phyloP scores from a whole-genome alignment of 176 grass and related monocot genomes.

The Triticum turgidum region DNA sequence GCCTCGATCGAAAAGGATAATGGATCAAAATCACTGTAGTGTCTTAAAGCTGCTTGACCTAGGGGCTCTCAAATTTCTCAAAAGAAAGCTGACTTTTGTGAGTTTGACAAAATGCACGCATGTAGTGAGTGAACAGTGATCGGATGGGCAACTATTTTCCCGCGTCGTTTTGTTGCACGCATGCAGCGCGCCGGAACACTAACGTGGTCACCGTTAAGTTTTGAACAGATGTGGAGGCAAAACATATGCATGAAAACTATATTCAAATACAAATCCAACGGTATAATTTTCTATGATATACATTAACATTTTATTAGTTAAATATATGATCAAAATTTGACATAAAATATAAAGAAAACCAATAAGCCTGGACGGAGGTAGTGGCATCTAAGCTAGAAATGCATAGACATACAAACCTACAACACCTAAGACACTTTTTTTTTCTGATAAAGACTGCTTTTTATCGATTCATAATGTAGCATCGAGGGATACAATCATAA shows the following conservation, averaged over 20 bases:
- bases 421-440: background rate
- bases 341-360: too few relatives aligned
- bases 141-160: background rate
- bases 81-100: background rate
- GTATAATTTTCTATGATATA: too few relatives aligned
- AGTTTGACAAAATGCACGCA: background rate
- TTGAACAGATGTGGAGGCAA: background rate
- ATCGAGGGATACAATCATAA: too few relatives aligned
- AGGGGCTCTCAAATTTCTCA: background rate
- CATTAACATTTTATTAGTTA: too few relatives aligned
- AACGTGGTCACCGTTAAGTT: background rate
- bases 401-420: constrained; percentile 9
- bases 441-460: background rate
- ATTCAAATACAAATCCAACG: too few relatives aligned
- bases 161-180: background rate
- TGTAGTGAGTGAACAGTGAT: background rate
- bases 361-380: background rate
- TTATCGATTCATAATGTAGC: too few relatives aligned
- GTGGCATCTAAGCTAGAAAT: constrained; percentile 13
- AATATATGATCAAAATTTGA: too few relatives aligned
- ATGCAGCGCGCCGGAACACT: background rate
- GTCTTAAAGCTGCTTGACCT: background rate
- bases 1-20: background rate
- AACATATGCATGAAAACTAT: too few relatives aligned
- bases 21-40: background rate